Evolutionary conservation across 495 filamentous ascomycete species (phyloP).

Genomic region (Talaromyces liani): DNA sequence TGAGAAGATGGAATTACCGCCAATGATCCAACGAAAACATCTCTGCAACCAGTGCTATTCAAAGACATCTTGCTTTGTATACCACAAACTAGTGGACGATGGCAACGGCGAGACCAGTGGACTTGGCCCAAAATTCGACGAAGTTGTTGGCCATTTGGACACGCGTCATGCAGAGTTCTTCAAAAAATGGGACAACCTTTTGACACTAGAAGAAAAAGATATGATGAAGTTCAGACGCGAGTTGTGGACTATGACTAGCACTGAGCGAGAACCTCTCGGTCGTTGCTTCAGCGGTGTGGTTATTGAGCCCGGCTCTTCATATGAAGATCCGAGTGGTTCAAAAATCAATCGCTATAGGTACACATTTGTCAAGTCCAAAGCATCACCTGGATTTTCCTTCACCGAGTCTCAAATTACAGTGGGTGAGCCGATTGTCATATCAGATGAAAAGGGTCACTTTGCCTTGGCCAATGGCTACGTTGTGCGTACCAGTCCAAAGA

Average conservation of each 20-base stretch:
- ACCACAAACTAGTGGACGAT: slow-evolving; percentile 84
- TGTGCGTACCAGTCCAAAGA: slow-evolving; percentile 59
- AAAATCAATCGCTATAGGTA: slow-evolving; percentile 92
- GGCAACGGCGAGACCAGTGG: slow-evolving; percentile 75
- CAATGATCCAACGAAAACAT: slow-evolving; percentile 72
- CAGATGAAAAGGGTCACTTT: slow-evolving; percentile 90
- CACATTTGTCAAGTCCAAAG: slow-evolving; percentile 62
- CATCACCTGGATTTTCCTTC: slow-evolving; percentile 62
- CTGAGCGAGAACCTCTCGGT: slow-evolving; percentile 78
- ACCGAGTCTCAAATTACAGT: slow-evolving; percentile 81
- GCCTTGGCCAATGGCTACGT: slow-evolving; percentile 90
- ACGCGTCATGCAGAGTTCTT: slow-evolving; percentile 74
- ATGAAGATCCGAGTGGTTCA: slow-evolving; percentile 53
- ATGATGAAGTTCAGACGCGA: slow-evolving; percentile 76
- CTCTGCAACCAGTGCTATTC: slow-evolving; percentile 82
- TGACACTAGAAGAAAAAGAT: slow-evolving; percentile 91
- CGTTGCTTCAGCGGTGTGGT: slow-evolving; percentile 69
- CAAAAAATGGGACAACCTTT: slow-evolving; percentile 82
- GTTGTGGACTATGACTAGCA: slow-evolving; percentile 90
- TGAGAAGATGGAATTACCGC: slow-evolving; percentile 71
- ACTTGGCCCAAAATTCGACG: slow-evolving; percentile 66
- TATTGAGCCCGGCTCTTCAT: slow-evolving; percentile 67
- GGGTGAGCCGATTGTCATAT: slow-evolving; percentile 93
- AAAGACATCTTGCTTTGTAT: slow-evolving; percentile 81
- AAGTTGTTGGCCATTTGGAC: slow-evolving; percentile 65